phyloP scores from a whole-genome alignment of 139 green algal genomes.

The Haematococcus lacustris region DNA sequence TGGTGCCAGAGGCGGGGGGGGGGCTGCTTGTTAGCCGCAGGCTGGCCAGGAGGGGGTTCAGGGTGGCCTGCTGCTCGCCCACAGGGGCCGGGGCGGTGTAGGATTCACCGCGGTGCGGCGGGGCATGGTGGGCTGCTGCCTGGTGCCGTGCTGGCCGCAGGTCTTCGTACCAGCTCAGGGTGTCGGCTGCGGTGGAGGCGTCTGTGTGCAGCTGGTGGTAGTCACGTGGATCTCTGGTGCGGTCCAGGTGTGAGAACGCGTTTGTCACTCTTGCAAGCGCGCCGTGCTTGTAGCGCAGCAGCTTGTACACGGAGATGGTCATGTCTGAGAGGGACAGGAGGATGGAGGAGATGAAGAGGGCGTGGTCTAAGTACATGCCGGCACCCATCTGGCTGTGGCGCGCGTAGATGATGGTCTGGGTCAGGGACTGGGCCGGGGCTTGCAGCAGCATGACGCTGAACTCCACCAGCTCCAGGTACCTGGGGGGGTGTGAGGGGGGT shows the following conservation, averaged over 20 bases:
- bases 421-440: conserved; percentile 24
- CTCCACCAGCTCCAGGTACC: conserved; percentile 40
- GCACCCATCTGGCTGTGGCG: conserved; percentile 10
- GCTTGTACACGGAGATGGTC: conserved; percentile 20
- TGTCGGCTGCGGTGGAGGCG: background rate
- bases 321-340: conserved; percentile 30
- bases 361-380: conserved; percentile 31
- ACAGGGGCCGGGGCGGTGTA: too few species aligned
- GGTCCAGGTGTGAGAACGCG: conserved; percentile 16
- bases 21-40: too few species aligned
- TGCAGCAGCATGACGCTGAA: conserved; percentile 32
- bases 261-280: conserved; percentile 4
- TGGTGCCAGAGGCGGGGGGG: too few species aligned
- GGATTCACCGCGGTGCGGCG: background rate
- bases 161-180: too few species aligned
- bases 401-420: conserved; percentile 26
- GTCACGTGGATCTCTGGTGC: conserved; percentile 3
- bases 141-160: background rate
- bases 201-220: conserved; percentile 7
- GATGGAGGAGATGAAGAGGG: conserved; percentile 28
- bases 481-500: too few species aligned
- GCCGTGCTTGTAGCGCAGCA: conserved; percentile 22
- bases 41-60: too few species aligned
- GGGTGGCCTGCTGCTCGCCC: too few species aligned
- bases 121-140: background rate